Conservation (phyloP, 2,329 filamentous ascomycete genomes). For the Trichoderma brevicompactum region DNA sequence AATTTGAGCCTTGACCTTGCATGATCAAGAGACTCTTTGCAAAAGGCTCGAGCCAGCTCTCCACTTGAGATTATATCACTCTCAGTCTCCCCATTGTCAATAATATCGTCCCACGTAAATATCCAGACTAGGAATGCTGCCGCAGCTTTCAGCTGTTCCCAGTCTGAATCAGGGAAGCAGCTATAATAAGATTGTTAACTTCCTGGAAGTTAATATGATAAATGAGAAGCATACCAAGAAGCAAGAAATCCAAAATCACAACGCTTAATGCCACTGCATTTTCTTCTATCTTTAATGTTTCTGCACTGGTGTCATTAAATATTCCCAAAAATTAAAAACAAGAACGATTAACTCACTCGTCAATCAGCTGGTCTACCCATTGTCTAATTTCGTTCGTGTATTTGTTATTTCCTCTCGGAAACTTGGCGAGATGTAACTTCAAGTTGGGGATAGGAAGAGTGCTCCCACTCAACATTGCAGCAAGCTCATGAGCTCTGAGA, state of each 20-base stretch:
- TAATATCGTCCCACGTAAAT: conserved; percentile 20
- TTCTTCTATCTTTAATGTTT: conserved; percentile 5
- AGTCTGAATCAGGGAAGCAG: conserved; percentile 10
- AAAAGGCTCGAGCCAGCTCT: neutral
- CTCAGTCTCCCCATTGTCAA: conserved; percentile 11
- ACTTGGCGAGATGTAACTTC: neutral
- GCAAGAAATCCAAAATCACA: conserved; percentile 20
- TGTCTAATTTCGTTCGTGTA: conserved; percentile 3
- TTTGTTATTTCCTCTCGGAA: conserved; percentile 2
- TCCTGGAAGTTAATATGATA: neutral
- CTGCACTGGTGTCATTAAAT: neutral
- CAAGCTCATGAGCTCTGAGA: conserved; percentile 9
- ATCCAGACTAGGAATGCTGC: conserved; percentile 18
- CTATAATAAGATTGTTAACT: neutral
- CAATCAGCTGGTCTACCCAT: conserved; percentile 12
- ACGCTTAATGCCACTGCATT: conserved; percentile 1
- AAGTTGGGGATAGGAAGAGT: conserved; percentile 16
- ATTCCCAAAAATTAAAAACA: too few species aligned
- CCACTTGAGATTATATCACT: neutral
- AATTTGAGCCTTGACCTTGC: neutral
- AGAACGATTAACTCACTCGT: neutral
- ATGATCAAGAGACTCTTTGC: conserved; percentile 12
- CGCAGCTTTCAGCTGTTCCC: conserved; percentile 7
- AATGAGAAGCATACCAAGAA: neutral
- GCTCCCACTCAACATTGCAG: conserved; percentile 13